These are phyloP conservation scores for Lasiodiplodia sp. DNA, from an alignment of 2,329 filamentous ascomycete genomes.

Conservation along the genomic window DNA sequence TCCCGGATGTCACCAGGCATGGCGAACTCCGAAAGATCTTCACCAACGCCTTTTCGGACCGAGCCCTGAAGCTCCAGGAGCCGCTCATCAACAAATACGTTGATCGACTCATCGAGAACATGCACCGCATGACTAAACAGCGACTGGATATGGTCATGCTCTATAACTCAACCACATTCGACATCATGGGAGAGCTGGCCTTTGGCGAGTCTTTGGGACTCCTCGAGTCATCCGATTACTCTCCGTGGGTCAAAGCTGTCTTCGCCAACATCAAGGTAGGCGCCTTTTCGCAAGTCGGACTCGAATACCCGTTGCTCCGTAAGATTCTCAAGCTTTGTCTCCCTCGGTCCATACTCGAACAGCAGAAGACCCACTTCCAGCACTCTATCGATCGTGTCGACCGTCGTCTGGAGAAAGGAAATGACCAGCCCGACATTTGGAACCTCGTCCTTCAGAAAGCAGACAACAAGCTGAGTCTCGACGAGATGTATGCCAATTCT, in stretches of 20 bases:
- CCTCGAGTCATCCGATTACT: conserved; percentile 24
- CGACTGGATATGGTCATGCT: conserved; percentile 40
- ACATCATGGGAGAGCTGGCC: conserved; percentile 37
- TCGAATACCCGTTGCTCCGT: neutral
- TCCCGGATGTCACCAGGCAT: conserved; percentile 51
- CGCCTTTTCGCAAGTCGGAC: neutral
- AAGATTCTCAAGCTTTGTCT: neutral
- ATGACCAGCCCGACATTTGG: conserved; percentile 4
- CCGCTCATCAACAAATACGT: conserved; percentile 50
- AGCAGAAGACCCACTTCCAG: neutral
- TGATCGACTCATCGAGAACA: conserved; percentile 47
- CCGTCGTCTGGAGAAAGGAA: neutral
- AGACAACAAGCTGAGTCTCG: neutral
- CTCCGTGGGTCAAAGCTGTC: conserved; percentile 42
- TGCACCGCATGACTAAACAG: conserved; percentile 34
- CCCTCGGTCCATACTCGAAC: neutral
- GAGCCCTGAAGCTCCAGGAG: conserved; percentile 49
- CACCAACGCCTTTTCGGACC: conserved; percentile 50
- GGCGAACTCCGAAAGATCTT: conserved; percentile 47
- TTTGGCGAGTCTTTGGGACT: conserved; percentile 36
- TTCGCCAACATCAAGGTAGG: conserved; percentile 33
- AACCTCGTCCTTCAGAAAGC: neutral
- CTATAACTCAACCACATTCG: conserved; percentile 38
- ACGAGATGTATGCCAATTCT: neutral
- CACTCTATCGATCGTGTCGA: neutral